Conservation (phyloP, 1,284 basidiomycete species). For the Cryptococcus amylolentus region DNA sequence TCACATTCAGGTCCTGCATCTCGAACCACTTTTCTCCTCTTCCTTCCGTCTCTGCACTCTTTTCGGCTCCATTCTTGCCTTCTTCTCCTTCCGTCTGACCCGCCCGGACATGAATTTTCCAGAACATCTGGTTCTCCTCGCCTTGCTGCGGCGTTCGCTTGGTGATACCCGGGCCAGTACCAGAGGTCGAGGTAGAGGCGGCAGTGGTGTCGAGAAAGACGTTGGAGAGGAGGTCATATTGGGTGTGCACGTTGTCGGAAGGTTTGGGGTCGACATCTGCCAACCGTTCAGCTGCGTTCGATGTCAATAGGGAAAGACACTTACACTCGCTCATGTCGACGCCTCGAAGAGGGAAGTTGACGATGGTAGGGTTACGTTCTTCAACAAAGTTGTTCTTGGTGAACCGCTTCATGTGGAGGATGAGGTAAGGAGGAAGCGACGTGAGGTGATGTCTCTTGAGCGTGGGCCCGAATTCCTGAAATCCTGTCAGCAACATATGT, state of each 20-base stretch:
- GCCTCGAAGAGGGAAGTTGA: slow-evolving; percentile 91
- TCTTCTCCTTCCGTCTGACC: slow-evolving; percentile 41
- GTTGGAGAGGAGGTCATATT: slow-evolving; percentile 95
- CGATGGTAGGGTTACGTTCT: slow-evolving; percentile 97
- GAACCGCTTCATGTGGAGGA: slow-evolving; percentile 94
- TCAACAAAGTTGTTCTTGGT: slow-evolving; percentile 98
- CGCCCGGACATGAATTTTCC: slow-evolving; percentile 85
- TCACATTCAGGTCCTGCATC: slow-evolving; percentile 94
- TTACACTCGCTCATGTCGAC: slow-evolving; percentile 85
- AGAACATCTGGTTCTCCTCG: slow-evolving; percentile 50
- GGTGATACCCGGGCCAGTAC: slow-evolving; percentile 30
- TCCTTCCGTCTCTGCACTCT: slow-evolving; percentile 59
- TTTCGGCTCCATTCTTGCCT: background rate
- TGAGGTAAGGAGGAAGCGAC: slow-evolving; percentile 82
- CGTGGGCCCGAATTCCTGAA: slow-evolving; percentile 76
- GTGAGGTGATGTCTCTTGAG: slow-evolving; percentile 85
- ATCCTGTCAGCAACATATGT: background rate
- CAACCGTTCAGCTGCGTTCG: slow-evolving; percentile 7
- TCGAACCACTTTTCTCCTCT: slow-evolving; percentile 90
- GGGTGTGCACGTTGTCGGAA: slow-evolving; percentile 57
- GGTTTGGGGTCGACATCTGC: slow-evolving; percentile 72
- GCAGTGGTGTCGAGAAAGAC: slow-evolving; percentile 85
- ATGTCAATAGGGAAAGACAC: slow-evolving; percentile 41
- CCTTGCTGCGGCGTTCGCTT: slow-evolving; percentile 21
- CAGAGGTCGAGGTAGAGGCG: slow-evolving; percentile 71